A percentile compares a stretch with the other conserved stretches of the same genome.
These are phyloP conservation scores for Sistotremastrum niveocremeum DNA, from an alignment of 768 basidiomycete genomes.

Conservation along the genomic window DNA sequence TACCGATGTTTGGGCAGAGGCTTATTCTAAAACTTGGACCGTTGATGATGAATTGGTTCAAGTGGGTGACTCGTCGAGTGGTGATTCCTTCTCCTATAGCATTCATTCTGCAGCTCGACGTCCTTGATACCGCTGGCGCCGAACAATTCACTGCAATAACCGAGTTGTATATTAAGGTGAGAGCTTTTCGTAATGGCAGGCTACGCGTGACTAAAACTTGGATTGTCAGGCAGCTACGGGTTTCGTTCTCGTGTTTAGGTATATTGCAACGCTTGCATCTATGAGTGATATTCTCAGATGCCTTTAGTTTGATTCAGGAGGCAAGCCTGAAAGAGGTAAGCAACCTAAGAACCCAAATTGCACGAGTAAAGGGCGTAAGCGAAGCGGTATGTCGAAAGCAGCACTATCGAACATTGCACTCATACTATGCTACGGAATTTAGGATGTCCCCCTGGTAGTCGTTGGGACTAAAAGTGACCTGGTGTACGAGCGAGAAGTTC, in stretches of 20 bases:
- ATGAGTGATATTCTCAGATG: not conserved
- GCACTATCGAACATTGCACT: not conserved
- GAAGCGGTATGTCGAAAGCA: conserved; percentile 32
- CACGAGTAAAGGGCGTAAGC: conserved; percentile 55
- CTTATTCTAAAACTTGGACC: conserved; percentile 50
- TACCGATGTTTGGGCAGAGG: conserved; percentile 31
- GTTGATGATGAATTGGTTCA: conserved; percentile 51
- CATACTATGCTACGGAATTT: not conserved
- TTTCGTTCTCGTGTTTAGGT: conserved; percentile 78
- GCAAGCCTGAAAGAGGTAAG: conserved; percentile 70
- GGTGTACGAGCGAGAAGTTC: conserved; percentile 67
- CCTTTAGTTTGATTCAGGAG: conserved; percentile 61
- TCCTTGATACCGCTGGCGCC: conserved; percentile 75
- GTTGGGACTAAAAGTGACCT: conserved; percentile 83
- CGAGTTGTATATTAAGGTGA: conserved; percentile 70
- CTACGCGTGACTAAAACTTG: not conserved
- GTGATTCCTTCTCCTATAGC: conserved; percentile 2
- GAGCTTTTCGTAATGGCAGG: conserved; percentile 3
- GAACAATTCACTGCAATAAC: conserved; percentile 75
- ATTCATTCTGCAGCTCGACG: conserved; percentile 42
- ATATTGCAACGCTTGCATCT: conserved; percentile 2
- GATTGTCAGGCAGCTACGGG: conserved; percentile 46
- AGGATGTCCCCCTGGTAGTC: conserved; percentile 68
- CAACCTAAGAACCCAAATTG: conserved; percentile 67
- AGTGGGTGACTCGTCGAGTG: conserved; percentile 27